Evolutionary conservation across 257 asterid species (phyloP), one percentile per base, ranked within the genome.

Genomic region (Penstemon newberryi): DNA sequence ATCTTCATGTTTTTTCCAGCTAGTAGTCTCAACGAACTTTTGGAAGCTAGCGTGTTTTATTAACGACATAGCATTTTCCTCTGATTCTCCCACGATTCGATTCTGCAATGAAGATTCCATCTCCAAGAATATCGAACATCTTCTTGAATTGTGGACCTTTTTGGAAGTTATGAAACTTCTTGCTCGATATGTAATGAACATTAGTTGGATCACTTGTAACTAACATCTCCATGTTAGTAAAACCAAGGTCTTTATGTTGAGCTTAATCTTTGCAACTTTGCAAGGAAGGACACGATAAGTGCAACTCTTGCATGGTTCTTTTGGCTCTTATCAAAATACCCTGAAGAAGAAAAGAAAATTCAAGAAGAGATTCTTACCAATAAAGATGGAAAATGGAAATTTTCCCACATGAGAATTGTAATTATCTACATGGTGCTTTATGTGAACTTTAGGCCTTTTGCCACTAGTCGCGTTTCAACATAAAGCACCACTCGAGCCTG

Each of bases 101-200:
- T 47, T 80, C 88, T 0, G 83, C 76, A 2, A 0, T 60, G 70
- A 83, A 80, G 0, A 80, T 78, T 5, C 84, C 85, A 13, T 80
- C 77, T 9, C 83, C 83, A 0, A 80, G 46, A 45, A 64, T 7
- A 10, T 71, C 74, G 50, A 80, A 83, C 0, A 77, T 74, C 72
- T 72, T 41, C 78, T 66, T 69, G 77, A 74, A 72, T 1, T 71
- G 53, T 0, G 77, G 75, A 11, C 83, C 86, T 60, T 80, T 42
- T 4, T 56, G 56, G 65, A 68, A 83, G 69, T 83, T 83, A 3
- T 53, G 33, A 19, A 80, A 7, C 65, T 78, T 75, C 57, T 56
- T 70, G 62, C 77, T 78, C 56, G 80, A 47, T 36, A 83, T 61
- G 69, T 81, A 70, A 13, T 83, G 79, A 15, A 75, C 54, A 52